phyloP scores from a whole-genome alignment of 768 basidiomycete species.

The Cystobasidium ongulense region DNA sequence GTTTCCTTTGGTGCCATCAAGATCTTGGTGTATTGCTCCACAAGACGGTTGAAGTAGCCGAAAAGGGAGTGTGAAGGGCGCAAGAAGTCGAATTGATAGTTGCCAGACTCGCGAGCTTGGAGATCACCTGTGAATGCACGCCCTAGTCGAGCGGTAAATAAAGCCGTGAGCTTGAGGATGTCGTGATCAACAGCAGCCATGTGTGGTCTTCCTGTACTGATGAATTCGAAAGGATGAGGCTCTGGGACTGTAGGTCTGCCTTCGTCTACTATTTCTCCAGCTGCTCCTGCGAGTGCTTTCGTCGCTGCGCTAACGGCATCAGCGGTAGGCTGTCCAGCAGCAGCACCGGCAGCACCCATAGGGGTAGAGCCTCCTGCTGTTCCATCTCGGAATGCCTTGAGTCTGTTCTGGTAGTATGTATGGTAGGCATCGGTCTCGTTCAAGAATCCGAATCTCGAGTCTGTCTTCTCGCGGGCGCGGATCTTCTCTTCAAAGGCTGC shows the following conservation, averaged over 20 bases:
- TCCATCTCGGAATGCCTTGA: constrained; percentile 71
- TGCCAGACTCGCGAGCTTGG: constrained; percentile 79
- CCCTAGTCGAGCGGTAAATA: constrained; percentile 88
- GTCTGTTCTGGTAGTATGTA: constrained; percentile 89
- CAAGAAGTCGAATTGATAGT: constrained; percentile 96
- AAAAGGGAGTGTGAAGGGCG: constrained; percentile 92
- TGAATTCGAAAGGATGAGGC: constrained; percentile 72
- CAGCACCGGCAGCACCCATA: constrained; percentile 11
- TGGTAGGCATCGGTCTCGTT: constrained; percentile 95
- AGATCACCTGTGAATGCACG: constrained; percentile 74
- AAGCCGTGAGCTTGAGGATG: constrained; percentile 88
- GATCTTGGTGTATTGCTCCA: constrained; percentile 89
- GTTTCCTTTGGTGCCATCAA: constrained; percentile 70
- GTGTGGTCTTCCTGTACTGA: constrained; percentile 67
- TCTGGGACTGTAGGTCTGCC: constrained; percentile 48
- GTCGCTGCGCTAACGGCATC: constrained; percentile 11
- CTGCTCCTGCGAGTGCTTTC: constrained; percentile 15
- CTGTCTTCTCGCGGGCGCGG: constrained; percentile 86
- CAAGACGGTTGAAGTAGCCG: constrained; percentile 91
- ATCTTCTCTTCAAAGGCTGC: constrained; percentile 93
- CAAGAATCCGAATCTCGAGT: constrained; percentile 98
- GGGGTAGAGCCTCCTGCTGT: constrained; percentile 35
- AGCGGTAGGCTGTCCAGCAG: not conserved
- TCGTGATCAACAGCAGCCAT: constrained; percentile 88
- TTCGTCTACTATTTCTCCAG: constrained; percentile 57